These are phyloP conservation scores for Claviceps pazoutovae DNA, from an alignment of 2,329 filamentous ascomycete genomes.

Conservation along the genomic window DNA sequence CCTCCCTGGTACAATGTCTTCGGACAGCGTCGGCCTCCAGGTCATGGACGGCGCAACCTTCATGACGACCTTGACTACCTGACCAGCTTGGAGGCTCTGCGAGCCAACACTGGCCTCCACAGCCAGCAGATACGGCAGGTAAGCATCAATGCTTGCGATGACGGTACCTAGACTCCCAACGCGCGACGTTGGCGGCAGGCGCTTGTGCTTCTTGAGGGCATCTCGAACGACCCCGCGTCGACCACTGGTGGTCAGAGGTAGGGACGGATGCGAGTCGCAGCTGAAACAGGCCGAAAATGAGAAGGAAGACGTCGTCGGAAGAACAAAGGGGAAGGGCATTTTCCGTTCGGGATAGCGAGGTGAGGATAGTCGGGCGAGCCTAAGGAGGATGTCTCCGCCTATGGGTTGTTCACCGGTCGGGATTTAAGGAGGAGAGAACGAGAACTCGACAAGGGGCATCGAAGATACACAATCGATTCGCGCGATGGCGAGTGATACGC, in stretches of 20 bases:
- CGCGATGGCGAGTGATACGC: neutral
- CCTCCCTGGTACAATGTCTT: constrained; percentile 47
- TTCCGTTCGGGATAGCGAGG: constrained; percentile 8
- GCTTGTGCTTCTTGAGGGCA: constrained; percentile 78
- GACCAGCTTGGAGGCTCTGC: constrained; percentile 27
- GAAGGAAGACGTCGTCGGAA: constrained; percentile 82
- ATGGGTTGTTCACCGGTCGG: neutral
- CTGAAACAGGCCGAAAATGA: constrained; percentile 65
- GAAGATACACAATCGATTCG: neutral
- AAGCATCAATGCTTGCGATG: constrained; percentile 55
- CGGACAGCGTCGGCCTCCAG: constrained; percentile 73
- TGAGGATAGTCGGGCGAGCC: neutral
- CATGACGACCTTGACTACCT: constrained; percentile 54
- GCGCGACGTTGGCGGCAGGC: constrained; percentile 59
- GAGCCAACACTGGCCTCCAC: constrained; percentile 59
- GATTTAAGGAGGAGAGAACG: neutral
- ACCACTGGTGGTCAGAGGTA: constrained; percentile 70
- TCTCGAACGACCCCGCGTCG: constrained; percentile 73
- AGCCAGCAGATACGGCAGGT: constrained; percentile 72
- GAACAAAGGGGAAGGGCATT: constrained; percentile 82
- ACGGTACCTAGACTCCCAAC: constrained; percentile 56
- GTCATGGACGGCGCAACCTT: constrained; percentile 49
- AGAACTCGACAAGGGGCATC: neutral
- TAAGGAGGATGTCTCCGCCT: constrained; percentile 1
- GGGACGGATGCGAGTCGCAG: constrained; percentile 75